Conservation (phyloP, 2,329 filamentous ascomycete species). For the Mollisiaceae sp. region DNA sequence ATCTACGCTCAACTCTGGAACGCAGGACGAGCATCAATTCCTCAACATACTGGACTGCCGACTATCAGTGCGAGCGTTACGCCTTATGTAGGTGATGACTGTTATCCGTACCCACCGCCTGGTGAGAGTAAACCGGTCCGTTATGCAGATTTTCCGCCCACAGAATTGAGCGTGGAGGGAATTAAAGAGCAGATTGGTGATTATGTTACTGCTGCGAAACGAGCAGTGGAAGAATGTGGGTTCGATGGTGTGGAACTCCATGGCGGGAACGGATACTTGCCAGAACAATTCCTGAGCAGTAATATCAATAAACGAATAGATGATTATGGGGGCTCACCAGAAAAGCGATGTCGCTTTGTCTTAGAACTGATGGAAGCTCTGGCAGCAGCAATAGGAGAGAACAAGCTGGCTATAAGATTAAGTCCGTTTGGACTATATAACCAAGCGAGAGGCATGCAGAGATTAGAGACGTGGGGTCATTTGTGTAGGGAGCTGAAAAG, state of each 20-base stretch:
- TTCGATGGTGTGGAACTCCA: slow-evolving; percentile 58
- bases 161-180: slow-evolving; percentile 45
- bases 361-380: slow-evolving; percentile 59
- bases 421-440: slow-evolving; percentile 63
- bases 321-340: slow-evolving; percentile 53
- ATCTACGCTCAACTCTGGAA: slow-evolving; percentile 67
- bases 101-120: slow-evolving; percentile 47
- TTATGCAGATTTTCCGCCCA: slow-evolving; percentile 47
- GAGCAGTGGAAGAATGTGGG: slow-evolving; percentile 56
- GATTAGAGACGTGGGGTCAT: slow-evolving; percentile 57
- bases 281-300: slow-evolving; percentile 63
- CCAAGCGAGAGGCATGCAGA: slow-evolving; percentile 54
- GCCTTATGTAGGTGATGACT: slow-evolving; percentile 50
- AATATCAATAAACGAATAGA: slow-evolving; percentile 60
- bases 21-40: slow-evolving; percentile 55
- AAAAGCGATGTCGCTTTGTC: slow-evolving; percentile 56
- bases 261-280: slow-evolving; percentile 53
- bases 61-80: slow-evolving; percentile 49
- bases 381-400: slow-evolving; percentile 53
- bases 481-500: slow-evolving; percentile 55
- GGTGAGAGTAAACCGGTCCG: slow-evolving; percentile 45
- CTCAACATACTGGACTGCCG: slow-evolving; percentile 45
- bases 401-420: slow-evolving; percentile 61
- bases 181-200: slow-evolving; percentile 46
- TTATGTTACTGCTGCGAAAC: slow-evolving; percentile 47